A percentile compares a stretch with the other conserved stretches of the same genome.
phyloP scores from a whole-genome alignment of 768 basidiomycete species.

The Lactarius sanguifluus region DNA sequence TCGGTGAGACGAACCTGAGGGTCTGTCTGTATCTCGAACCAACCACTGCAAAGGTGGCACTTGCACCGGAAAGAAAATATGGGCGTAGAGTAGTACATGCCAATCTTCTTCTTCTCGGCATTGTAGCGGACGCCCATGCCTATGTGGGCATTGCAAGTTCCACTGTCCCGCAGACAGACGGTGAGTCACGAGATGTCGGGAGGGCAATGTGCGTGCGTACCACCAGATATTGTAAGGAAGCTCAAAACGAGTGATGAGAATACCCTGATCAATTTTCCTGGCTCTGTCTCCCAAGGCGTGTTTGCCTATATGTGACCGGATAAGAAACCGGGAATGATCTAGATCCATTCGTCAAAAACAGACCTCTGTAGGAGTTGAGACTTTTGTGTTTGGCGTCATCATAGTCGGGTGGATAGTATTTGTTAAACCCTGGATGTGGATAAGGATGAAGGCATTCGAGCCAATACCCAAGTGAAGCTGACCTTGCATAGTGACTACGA shows the following conservation, averaged over 20 bases:
- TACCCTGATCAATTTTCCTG: constrained; percentile 93
- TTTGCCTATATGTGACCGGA: constrained; percentile 56
- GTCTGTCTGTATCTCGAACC: constrained; percentile 98
- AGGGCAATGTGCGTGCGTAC: constrained; percentile 48
- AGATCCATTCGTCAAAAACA: constrained; percentile 10
- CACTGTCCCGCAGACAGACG: constrained; percentile 48
- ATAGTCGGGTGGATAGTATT: constrained; percentile 78
- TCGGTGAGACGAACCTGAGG: constrained; percentile 65
- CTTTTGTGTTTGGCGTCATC: constrained; percentile 69
- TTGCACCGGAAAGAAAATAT: constrained; percentile 97
- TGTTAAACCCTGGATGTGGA: constrained; percentile 58
- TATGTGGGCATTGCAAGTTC: constrained; percentile 92
- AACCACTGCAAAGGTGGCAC: constrained; percentile 93
- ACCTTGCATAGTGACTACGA: constrained; percentile 43
- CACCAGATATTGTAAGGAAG: constrained; percentile 97
- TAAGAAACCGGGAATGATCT: neutral
- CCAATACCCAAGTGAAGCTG: constrained; percentile 22
- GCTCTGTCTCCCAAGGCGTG: constrained; percentile 93
- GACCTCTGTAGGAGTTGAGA: constrained; percentile 71
- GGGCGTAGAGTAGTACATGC: constrained; percentile 90
- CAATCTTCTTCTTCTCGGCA: constrained; percentile 97
- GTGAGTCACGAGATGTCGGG: constrained; percentile 8
- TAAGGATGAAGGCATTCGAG: constrained; percentile 14
- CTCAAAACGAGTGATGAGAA: constrained; percentile 94
- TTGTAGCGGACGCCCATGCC: constrained; percentile 99